Evolutionary conservation across 1,284 basidiomycete species (phyloP).

Genomic region (Puccinia coronata): DNA sequence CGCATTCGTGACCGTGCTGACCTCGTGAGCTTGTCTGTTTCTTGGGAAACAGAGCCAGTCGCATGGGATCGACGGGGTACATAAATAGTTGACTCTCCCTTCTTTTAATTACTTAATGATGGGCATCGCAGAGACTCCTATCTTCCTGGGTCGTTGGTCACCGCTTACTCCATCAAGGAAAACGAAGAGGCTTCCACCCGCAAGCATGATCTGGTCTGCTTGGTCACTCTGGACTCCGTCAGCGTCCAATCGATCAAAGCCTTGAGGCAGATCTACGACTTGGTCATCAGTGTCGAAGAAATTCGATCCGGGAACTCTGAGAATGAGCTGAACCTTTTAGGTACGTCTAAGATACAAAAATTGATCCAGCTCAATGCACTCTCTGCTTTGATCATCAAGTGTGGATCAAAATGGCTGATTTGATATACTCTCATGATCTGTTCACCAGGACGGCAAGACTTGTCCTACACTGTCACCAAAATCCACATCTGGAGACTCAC

Average conservation of each 20-base stretch:
- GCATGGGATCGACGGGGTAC: no score
- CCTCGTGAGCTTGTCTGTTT: slow-evolving; percentile 22
- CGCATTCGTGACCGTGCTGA: slow-evolving; percentile 42
- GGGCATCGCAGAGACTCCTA: slow-evolving; percentile 72
- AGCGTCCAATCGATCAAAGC: slow-evolving; percentile 80
- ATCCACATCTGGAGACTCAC: slow-evolving; percentile 88
- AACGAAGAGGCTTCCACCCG: slow-evolving; percentile 68
- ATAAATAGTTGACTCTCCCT: no score
- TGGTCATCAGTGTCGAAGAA: slow-evolving; percentile 86
- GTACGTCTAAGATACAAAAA: slow-evolving; percentile 61
- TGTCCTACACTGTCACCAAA: slow-evolving; percentile 89
- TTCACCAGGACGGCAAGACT: slow-evolving; percentile 79
- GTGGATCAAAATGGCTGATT: neutral
- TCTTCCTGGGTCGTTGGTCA: slow-evolving; percentile 84
- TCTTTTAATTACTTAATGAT: slow-evolving; percentile 70
- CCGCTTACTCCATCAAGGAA: slow-evolving; percentile 78
- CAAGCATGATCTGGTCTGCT: slow-evolving; percentile 78
- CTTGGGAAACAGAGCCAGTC: neutral
- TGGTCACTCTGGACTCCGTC: slow-evolving; percentile 89
- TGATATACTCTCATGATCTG: neutral
- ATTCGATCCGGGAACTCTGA: slow-evolving; percentile 69
- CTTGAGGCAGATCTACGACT: slow-evolving; percentile 75
- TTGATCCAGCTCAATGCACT: slow-evolving; percentile 56
- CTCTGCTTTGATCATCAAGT: no score
- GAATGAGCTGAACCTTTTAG: slow-evolving; percentile 73